Conservation (phyloP, 257 asterid genomes). For the Solanum raphanifolium region DNA sequence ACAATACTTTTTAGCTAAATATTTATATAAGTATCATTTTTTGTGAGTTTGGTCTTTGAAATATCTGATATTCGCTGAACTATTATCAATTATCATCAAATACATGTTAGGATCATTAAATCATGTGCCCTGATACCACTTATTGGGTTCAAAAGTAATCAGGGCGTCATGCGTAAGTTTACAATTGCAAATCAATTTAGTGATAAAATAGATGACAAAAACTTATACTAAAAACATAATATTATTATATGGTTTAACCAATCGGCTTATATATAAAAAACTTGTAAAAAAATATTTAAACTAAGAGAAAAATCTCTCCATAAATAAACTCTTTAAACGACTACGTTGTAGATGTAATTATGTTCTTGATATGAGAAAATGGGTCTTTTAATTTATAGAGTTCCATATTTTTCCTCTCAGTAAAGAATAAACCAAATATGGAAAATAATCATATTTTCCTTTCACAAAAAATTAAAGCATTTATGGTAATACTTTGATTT, state of each 20-base stretch:
- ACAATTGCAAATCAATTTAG: too few relatives aligned
- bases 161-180: background rate
- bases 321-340: too few relatives aligned
- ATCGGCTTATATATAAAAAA: background rate
- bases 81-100: too few relatives aligned
- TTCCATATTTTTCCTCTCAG: too few relatives aligned
- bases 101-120: background rate
- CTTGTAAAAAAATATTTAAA: too few relatives aligned
- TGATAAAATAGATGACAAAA: too few relatives aligned
- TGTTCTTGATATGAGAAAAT: background rate
- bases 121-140: background rate
- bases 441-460: background rate
- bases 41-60: background rate
- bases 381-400: too few relatives aligned
- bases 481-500: too few relatives aligned
- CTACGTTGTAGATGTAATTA: rapidly evolving
- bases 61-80: background rate
- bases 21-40: background rate
- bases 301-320: background rate
- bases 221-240: background rate
- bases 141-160: background rate
- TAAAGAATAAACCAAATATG: background rate
- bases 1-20: too few relatives aligned
- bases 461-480: too few relatives aligned
- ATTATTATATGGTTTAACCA: too few relatives aligned